Conservation (phyloP, 1,284 basidiomycete species). For the Sanghuangporus sanghuang region DNA sequence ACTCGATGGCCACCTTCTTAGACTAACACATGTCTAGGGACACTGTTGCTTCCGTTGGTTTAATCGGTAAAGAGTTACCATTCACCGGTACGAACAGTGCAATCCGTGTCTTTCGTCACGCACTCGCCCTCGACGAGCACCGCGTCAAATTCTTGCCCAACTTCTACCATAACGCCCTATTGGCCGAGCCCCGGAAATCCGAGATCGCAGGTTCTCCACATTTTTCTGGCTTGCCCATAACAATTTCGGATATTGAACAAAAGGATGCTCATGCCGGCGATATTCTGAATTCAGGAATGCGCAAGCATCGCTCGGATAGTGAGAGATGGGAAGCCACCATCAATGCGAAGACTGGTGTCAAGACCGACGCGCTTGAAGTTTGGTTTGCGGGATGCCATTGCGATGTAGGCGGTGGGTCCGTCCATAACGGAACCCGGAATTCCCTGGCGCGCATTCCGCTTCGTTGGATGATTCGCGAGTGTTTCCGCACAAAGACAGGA, state of each 20-base stretch:
- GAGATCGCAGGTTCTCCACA: constrained; percentile 29
- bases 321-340: constrained; percentile 19
- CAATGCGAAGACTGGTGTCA: constrained; percentile 4
- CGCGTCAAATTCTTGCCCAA: constrained; percentile 28
- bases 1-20: background rate
- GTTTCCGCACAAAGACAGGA: constrained; percentile 43
- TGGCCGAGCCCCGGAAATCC: constrained; percentile 31
- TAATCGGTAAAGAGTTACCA: constrained; percentile 50
- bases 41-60: constrained; percentile 54
- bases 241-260: background rate
- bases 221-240: background rate
- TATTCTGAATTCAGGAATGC: constrained; percentile 4
- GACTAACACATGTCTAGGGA: constrained; percentile 35
- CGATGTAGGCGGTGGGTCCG: constrained; percentile 49
- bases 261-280: background rate
- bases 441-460: constrained; percentile 45
- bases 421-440: constrained; percentile 35
- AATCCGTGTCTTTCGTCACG: constrained; percentile 49
- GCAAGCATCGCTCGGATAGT: constrained; percentile 23
- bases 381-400: constrained; percentile 45
- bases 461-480: constrained; percentile 56
- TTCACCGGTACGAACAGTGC: constrained; percentile 42
- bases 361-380: constrained; percentile 44
- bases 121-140: constrained; percentile 50
- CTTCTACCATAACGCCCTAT: constrained; percentile 22